Evolutionary conservation across 441 rosid species (phyloP), one percentile per base, ranked within the genome.

Genomic region (Capsella rubella): DNA sequence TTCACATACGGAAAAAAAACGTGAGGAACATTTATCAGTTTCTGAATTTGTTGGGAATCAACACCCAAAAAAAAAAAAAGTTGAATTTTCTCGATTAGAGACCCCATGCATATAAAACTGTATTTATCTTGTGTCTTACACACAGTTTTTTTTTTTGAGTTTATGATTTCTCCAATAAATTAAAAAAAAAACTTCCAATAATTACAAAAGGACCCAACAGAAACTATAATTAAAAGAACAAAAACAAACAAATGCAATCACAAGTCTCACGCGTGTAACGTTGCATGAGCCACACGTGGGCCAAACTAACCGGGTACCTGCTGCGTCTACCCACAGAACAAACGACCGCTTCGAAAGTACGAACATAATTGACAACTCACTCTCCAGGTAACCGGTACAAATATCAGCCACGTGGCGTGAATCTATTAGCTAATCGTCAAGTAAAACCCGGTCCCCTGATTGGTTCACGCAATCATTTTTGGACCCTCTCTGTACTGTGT

Each of bases 281-380:
- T 60, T 64, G 71, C 64, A 69, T 37, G 79, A 39, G 51, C 55
- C 67, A 81, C 85, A 78, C 74, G 84, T 81, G 84, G 87, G 68
- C 84, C 82, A 63, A 37, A 8, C 58, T 6, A 34, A 73, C 81
- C 62, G 75, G 72, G 34, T 21, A 73, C 78, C 70, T 72, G 34
- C 55, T 72, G 72, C 29, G 37, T 54, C 66, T 49, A 3, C 31
- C 57, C 58, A 51, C 67, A 63, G 31, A 67, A 72, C 60, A 63
- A 45, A 60, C 49, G 52, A 54, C 63, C 72, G 27, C 69, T 67
- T 21, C 25, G 25, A 21, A 21, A 21, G 25, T 21, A 55, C 37
- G 49, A 66, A 54, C n/a, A 73, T 32, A 62, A 50, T 54, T 49
- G 40, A 78, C 70, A 70, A 31, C 66, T 60, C 77, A 60, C 2